phyloP scores from a whole-genome alignment of 1,139 yeast species.

The Spathaspora sp. region DNA sequence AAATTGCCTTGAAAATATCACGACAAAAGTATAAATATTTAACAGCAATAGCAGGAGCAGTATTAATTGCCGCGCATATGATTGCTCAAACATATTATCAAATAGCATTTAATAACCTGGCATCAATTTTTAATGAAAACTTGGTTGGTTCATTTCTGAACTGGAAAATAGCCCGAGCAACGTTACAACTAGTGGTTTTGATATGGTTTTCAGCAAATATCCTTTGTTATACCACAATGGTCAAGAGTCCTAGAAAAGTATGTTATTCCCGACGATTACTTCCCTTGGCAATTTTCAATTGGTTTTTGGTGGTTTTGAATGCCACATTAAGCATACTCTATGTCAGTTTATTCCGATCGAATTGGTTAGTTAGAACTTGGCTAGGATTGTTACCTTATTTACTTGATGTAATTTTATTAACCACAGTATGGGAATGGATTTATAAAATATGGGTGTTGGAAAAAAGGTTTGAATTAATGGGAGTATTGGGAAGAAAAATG shows the following conservation, averaged over 20 bases:
- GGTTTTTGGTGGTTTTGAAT: constrained; percentile 32
- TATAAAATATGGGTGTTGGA: constrained; percentile 44
- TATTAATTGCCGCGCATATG: constrained; percentile 21
- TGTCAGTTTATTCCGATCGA: constrained; percentile 22
- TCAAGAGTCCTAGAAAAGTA: constrained; percentile 32
- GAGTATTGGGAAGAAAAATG: constrained; percentile 49
- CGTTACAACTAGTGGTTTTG: constrained; percentile 23
- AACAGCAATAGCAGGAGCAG: constrained; percentile 19
- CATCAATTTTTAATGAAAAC: constrained; percentile 6
- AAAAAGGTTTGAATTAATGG: constrained; percentile 41
- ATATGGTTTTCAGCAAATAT: constrained; percentile 28
- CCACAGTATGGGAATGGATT: constrained; percentile 55
- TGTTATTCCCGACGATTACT: constrained; percentile 36
- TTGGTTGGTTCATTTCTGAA: constrained; percentile 12
- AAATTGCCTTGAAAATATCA: constrained; percentile 29
- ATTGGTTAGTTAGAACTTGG: constrained; percentile 42
- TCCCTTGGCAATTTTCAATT: constrained; percentile 42
- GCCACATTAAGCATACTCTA: constrained; percentile 29
- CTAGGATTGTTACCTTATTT: constrained; percentile 35
- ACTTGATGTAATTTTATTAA: constrained; percentile 37
- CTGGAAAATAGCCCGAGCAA: constrained; percentile 25
- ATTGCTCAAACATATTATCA: constrained; percentile 19
- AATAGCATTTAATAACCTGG: constrained; percentile 10
- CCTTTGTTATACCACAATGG: constrained; percentile 27
- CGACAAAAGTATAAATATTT: constrained; percentile 21